Evolutionary conservation across 2,329 filamentous ascomycete genomes (phyloP).

Genomic region (Exophiala sp.): DNA sequence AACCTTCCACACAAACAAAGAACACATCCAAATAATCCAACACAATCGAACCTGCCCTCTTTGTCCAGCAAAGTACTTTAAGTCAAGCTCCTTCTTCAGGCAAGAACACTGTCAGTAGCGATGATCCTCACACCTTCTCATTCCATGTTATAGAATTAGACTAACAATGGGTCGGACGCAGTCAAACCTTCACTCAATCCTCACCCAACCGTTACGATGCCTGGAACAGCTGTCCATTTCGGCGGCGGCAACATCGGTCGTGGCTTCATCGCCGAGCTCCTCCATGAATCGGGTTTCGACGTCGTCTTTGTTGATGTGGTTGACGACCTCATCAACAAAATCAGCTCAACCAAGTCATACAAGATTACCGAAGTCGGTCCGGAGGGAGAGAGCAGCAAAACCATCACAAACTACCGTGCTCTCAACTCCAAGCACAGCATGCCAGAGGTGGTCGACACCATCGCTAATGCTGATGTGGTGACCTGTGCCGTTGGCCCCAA

Average conservation of each 20-base stretch:
- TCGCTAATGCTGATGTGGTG: constrained; percentile 81
- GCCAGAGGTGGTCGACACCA: constrained; percentile 76
- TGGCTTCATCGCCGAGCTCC: constrained; percentile 85
- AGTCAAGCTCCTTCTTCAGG: neutral
- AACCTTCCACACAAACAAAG: neutral
- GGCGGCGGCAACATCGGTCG: constrained; percentile 83
- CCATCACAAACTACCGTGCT: constrained; percentile 91
- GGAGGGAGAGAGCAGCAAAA: constrained; percentile 75
- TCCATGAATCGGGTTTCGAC: constrained; percentile 91
- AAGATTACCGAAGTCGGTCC: constrained; percentile 88
- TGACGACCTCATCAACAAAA: constrained; percentile 72
- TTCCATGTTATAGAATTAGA: neutral
- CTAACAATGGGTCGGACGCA: neutral
- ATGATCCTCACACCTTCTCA: neutral
- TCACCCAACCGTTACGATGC: constrained; percentile 17
- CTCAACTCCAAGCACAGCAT: constrained; percentile 91
- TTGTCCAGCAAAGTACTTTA: neutral
- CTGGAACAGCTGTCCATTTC: constrained; percentile 71
- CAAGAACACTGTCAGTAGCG: constrained; percentile 1
- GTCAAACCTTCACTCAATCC: neutral
- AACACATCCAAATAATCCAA: no score
- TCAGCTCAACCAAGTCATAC: constrained; percentile 76
- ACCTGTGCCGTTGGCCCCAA: constrained; percentile 97
- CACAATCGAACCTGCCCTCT: neutral
- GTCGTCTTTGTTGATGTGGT: constrained; percentile 96